Conservation (phyloP, 108 stramenopile species). For the Cylindrotheca fusiformis region DNA sequence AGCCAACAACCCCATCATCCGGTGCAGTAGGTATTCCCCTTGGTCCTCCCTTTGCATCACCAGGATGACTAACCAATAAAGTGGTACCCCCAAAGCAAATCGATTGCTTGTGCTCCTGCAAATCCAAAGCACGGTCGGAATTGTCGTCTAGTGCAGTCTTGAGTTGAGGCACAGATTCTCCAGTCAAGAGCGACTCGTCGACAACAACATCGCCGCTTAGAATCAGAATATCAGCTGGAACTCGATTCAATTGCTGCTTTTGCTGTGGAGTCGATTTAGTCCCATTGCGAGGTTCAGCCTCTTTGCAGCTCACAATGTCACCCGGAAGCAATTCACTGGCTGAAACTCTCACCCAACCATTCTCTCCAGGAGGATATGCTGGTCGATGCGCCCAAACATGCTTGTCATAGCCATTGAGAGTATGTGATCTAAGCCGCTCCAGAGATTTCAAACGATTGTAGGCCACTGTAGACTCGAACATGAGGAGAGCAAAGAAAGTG, state of each 20-base stretch:
- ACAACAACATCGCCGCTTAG: slow-evolving; percentile 87
- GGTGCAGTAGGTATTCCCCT: slow-evolving; percentile 60
- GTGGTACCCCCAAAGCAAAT: slow-evolving; percentile 87
- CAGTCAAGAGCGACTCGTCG: slow-evolving; percentile 97
- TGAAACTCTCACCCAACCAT: slow-evolving; percentile 61
- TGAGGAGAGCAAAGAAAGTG: slow-evolving; percentile 85
- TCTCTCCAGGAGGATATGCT: slow-evolving; percentile 11
- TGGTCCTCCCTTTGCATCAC: neutral
- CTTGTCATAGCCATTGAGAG: slow-evolving; percentile 16
- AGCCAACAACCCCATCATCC: slow-evolving; percentile 75
- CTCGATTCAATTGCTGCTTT: slow-evolving; percentile 34
- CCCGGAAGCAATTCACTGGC: slow-evolving; percentile 85
- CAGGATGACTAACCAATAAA: slow-evolving; percentile 50
- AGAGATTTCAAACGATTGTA: slow-evolving; percentile 80
- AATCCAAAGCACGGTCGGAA: slow-evolving; percentile 31
- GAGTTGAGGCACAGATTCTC: slow-evolving; percentile 93
- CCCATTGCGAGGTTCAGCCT: neutral
- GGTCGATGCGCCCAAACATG: slow-evolving; percentile 52
- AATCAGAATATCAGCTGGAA: slow-evolving; percentile 91
- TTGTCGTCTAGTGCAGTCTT: slow-evolving; percentile 55
- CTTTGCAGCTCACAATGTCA: slow-evolving; percentile 79
- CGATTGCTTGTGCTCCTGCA: slow-evolving; percentile 62
- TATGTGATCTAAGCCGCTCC: slow-evolving; percentile 65
- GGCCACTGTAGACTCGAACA: slow-evolving; percentile 93
- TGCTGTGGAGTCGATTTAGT: slow-evolving; percentile 27